Evolutionary conservation across 257 asterid species (phyloP).

Genomic region (Solanum corneliomulleri): DNA sequence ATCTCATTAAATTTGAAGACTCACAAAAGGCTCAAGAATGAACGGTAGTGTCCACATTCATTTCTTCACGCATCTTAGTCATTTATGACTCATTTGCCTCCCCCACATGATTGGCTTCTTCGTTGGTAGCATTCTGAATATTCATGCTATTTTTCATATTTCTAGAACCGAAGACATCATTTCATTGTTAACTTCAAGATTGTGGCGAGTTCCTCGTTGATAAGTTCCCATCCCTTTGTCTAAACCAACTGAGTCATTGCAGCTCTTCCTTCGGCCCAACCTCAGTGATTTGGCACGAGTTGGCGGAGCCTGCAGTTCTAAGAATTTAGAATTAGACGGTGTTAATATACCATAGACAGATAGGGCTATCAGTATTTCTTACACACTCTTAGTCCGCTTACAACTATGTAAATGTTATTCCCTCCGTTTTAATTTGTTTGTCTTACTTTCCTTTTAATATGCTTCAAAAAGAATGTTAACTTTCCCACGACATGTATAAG

Average conservation of each 20-base stretch:
- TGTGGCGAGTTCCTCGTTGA: conserved; percentile 17
- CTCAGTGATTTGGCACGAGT: conserved; percentile 75
- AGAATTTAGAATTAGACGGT: background rate
- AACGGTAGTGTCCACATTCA: conserved; percentile 9
- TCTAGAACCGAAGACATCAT: conserved; percentile 3
- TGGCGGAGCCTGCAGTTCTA: conserved; percentile 39
- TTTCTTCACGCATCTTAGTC: background rate
- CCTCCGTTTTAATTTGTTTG: background rate
- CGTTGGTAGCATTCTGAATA: conserved; percentile 16
- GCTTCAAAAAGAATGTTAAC: background rate
- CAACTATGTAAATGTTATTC: background rate
- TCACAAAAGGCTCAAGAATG: conserved; percentile 21
- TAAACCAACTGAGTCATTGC: conserved; percentile 15
- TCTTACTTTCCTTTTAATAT: background rate
- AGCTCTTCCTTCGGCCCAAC: conserved; percentile 60
- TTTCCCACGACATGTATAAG: background rate
- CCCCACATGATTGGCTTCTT: conserved; percentile 5
- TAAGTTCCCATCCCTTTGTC: conserved; percentile 5
- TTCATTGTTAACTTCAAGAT: conserved; percentile 29
- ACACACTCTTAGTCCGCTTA: background rate
- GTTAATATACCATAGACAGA: background rate
- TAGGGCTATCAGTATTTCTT: background rate
- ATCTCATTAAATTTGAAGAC: conserved; percentile 18
- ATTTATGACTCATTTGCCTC: conserved; percentile 18
- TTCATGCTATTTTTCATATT: conserved; percentile 13